Percentiles rank a stretch among this genome's conserved stretches.
Conservation (phyloP, 148 eudicot species). For the Spergularia marina region DNA sequence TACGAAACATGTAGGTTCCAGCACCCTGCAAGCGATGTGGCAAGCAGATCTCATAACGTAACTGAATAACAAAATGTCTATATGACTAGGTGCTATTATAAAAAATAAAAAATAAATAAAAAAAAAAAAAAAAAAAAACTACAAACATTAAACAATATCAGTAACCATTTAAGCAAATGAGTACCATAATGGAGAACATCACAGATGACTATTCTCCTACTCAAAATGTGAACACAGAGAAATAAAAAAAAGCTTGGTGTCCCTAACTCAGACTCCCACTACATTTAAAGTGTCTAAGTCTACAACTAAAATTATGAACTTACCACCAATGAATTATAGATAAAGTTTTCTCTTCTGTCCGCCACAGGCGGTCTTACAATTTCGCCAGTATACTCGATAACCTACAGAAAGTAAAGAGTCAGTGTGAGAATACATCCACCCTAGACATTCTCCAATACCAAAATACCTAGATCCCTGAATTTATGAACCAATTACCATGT, state of each 20-base stretch:
- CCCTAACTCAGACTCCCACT: not conserved
- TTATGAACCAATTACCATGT: slow-evolving; percentile 55
- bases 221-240: not conserved
- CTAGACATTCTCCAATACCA: not conserved
- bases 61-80: slow-evolving; percentile 1
- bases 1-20: slow-evolving; percentile 96
- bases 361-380: slow-evolving; percentile 85
- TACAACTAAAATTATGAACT: slow-evolving; percentile 22
- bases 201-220: not conserved
- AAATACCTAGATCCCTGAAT: not conserved
- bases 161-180: not conserved
- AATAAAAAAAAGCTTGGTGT: no score
- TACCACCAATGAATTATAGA: slow-evolving; percentile 94
- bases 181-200: not conserved
- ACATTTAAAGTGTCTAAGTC: not conserved
- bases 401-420: slow-evolving; percentile 36
- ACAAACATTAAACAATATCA: not conserved
- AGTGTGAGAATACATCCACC: slow-evolving; percentile 6
- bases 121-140: not conserved
- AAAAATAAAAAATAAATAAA: no score
- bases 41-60: not conserved
- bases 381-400: slow-evolving; percentile 94
- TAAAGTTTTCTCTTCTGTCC: slow-evolving; percentile 84
- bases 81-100: not conserved
- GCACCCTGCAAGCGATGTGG: slow-evolving; percentile 68